Evolutionary conservation across 495 filamentous ascomycete species (phyloP).

Genomic region (Xylaria acuta): DNA sequence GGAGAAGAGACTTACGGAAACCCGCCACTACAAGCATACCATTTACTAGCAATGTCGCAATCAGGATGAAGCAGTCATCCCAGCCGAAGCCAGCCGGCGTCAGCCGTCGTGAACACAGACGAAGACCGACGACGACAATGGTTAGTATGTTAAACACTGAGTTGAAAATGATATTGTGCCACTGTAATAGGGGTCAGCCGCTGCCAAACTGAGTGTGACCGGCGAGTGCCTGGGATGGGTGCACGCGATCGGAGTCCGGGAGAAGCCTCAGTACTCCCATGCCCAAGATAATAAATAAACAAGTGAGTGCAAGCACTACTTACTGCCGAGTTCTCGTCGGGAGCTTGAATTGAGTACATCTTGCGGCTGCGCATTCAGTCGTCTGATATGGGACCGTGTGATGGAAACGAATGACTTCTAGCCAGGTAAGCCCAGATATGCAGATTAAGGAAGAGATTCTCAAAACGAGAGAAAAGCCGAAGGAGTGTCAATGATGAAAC

Average conservation of each 20-base stretch:
- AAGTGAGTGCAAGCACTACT: background rate
- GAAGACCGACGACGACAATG: background rate
- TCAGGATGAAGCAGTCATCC: constrained; percentile 31
- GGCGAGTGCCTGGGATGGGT: background rate
- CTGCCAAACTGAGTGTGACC: background rate
- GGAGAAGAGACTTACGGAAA: constrained; percentile 23
- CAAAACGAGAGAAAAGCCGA: background rate
- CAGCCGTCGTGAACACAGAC: constrained; percentile 22
- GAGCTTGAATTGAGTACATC: background rate
- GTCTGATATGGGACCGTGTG: background rate
- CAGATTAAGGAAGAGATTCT: background rate
- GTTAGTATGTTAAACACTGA: background rate
- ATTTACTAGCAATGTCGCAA: background rate
- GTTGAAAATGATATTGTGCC: constrained; percentile 13
- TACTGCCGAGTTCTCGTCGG: constrained; percentile 9
- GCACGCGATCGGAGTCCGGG: background rate
- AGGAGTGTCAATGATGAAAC: background rate
- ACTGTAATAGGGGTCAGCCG: background rate
- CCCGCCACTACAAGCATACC: constrained; percentile 23
- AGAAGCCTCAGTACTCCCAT: background rate
- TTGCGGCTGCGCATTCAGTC: background rate
- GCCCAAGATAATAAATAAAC: background rate
- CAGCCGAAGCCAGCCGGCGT: constrained; percentile 29
- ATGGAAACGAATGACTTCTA: background rate
- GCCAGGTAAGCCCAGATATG: background rate